Evolutionary conservation across 2,329 filamentous ascomycete species (phyloP).

Genomic region (Podosphaera aphanis): DNA sequence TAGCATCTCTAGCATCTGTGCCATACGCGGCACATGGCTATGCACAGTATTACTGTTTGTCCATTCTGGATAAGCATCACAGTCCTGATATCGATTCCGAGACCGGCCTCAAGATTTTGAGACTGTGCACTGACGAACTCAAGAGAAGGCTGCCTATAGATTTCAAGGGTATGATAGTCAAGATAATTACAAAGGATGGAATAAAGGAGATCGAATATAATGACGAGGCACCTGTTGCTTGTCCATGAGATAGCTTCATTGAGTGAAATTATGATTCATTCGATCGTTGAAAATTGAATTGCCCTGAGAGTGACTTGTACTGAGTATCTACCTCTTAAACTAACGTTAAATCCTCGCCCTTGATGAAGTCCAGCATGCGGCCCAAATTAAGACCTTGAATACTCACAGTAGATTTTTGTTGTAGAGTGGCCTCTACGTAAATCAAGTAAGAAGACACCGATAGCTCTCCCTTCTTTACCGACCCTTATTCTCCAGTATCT

Average conservation of each 20-base stretch:
- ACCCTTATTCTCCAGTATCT: no score
- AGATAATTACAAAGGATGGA: slow-evolving; percentile 86
- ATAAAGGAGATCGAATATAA: slow-evolving; percentile 68
- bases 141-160: slow-evolving; percentile 93
- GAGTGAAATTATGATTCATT: no score
- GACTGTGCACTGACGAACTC: slow-evolving; percentile 88
- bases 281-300: no score
- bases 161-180: slow-evolving; percentile 92
- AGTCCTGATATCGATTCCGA: slow-evolving; percentile 79
- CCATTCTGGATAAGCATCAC: slow-evolving; percentile 95
- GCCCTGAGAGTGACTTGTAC: no score
- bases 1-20: slow-evolving; percentile 66
- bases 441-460: no score
- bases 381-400: no score
- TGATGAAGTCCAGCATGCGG: no score
- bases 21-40: slow-evolving; percentile 97
- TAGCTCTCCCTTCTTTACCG: no score
- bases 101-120: slow-evolving; percentile 75
- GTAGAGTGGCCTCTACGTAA: no score
- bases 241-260: slow-evolving; percentile 11
- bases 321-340: no score
- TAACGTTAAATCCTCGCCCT: no score
- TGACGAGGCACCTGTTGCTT: slow-evolving; percentile 26
- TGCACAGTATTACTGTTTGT: slow-evolving; percentile 97
- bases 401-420: no score